Evolutionary conservation across 305 asterid genomes (phyloP), one percentile per base, ranked within the genome.

Genomic region (Salvia sclarea): DNA sequence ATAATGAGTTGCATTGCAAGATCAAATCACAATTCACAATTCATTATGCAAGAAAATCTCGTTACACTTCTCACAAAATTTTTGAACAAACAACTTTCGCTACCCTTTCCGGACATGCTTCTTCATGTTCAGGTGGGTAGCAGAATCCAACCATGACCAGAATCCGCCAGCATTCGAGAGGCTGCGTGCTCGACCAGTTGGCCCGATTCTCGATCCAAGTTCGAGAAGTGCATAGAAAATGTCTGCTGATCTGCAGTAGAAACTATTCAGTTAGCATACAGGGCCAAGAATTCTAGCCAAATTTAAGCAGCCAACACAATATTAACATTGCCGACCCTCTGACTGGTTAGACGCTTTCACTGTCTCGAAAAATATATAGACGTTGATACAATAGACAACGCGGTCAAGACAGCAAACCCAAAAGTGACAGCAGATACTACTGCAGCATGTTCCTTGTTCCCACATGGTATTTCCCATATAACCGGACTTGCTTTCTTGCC

Each of bases 401-500:
- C 86, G 8, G 89, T 69, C 10, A 75, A 41, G 61, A 81, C 37
- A 14, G 97, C 95, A 48, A 76, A 81, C 3, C 79, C 63, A 40
- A 90, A 90, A 18, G 96, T 92, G 73, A 83, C 74, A 37, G 76
- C 68, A 31, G 89, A 81, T 33, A 92, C 95, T 9, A 80, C 61
- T 44, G 63, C 54, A 7, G 88, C 78, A 61, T 90, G 97, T 64
- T 83, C 83, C 78, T 79, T 78, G 10, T 61, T 74, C 40, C 98
- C 98, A 67, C 93, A 85, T 4, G 97, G 96, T 62, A 90, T 86
- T 55, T 90, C 90, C 98, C 97, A 92, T 43, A 60, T 64, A 30
- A 66, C 50, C 16, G 21, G 74, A 45, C 18, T 54, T 63, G 60
- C 68, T 47, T 65, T 62, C 18, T 68, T 31, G 45, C 64, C 71